Base-by-base conservation (phyloP, 192 early-diverging fungal genomes). In the Backusella circina region DNA sequence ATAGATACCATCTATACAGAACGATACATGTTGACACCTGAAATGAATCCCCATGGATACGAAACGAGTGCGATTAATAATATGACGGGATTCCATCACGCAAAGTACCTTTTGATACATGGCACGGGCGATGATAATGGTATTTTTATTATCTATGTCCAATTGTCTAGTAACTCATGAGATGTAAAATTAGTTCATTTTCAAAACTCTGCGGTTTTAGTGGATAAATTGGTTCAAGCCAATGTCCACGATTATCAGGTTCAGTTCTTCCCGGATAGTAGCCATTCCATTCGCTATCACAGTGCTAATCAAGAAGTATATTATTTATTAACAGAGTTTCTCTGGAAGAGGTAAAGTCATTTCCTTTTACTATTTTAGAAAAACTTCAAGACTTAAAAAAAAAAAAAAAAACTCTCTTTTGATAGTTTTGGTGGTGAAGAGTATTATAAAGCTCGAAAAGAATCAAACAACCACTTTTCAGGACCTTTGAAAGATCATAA, bases 1-100 rank as follows among this genome's bases (percentile, higher is more conserved):
- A 23, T 36, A 81, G 95, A 99, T 80, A 91, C 94, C 2, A 85
- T 98, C 28, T 99, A 99, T 81, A 99, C 97, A 2, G 97, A 99
- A 80, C 87, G 97, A 67, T 99, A 95, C 83, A 97, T 99, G 96
- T 90, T 92, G 80, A 95, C 95, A 28, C 96, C 95, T 10, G 54
- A 83, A 54, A 65, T 82, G 71, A 99, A 99, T 80, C 74, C 80
- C 3, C 79, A 82, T 0, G 97, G 96, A 12, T 99, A 99, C 83
- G 85, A 84, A 44, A 74, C 82, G 23, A 95, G 92, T 67, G 87
- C 94, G 9, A 88, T 99, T 0, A 78, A 69, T 37, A 91, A 94
- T 64, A 92, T 93, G 89, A 88, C 87, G 0, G 95, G 93, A 0
- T 99, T 99, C 82, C 83, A 84, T 47, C 83, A 93, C 51, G 83